These are phyloP conservation scores for Abrus pulchellus DNA, from an alignment of 306 rosid species.

Conservation along the genomic window DNA sequence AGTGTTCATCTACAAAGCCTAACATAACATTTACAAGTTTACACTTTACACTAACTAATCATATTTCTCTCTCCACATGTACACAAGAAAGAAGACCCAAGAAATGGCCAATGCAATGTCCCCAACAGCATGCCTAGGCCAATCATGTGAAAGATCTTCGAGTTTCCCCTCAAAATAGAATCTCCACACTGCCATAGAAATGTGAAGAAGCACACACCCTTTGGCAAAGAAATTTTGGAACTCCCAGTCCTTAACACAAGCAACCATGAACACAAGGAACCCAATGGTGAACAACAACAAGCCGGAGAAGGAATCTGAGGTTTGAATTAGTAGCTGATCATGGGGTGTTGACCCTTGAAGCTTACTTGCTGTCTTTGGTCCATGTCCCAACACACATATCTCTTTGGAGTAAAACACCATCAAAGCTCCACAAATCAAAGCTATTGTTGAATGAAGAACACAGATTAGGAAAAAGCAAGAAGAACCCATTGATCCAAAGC, in stretches of 20 bases:
- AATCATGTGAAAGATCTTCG: constrained; percentile 73
- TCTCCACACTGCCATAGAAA: constrained; percentile 91
- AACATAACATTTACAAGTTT: not conserved
- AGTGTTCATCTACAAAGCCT: not conserved
- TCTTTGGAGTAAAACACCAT: constrained; percentile 83
- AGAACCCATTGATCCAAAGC: constrained; percentile 60
- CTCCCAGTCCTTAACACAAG: constrained; percentile 82
- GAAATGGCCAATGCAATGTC: constrained; percentile 81
- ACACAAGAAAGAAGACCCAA: constrained; percentile 80
- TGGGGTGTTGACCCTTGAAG: constrained; percentile 91
- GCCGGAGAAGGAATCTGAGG: constrained; percentile 92
- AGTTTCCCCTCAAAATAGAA: constrained; percentile 69
- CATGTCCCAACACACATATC: constrained; percentile 72
- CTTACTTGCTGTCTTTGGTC: constrained; percentile 73
- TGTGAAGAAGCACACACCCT: constrained; percentile 85
- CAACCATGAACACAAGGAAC: constrained; percentile 78
- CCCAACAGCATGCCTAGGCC: constrained; percentile 81
- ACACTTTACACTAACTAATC: constrained; percentile 56
- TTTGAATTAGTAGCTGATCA: constrained; percentile 76
- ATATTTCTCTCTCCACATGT: constrained; percentile 88
- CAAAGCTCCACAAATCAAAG: constrained; percentile 75
- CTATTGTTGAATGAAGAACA: constrained; percentile 79
- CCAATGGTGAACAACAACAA: constrained; percentile 79
- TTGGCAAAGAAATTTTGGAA: constrained; percentile 92
- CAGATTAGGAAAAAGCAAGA: constrained; percentile 73